Conservation (phyloP, 495 filamentous ascomycete genomes). For the Lasiosphaeriaceae sp. region DNA sequence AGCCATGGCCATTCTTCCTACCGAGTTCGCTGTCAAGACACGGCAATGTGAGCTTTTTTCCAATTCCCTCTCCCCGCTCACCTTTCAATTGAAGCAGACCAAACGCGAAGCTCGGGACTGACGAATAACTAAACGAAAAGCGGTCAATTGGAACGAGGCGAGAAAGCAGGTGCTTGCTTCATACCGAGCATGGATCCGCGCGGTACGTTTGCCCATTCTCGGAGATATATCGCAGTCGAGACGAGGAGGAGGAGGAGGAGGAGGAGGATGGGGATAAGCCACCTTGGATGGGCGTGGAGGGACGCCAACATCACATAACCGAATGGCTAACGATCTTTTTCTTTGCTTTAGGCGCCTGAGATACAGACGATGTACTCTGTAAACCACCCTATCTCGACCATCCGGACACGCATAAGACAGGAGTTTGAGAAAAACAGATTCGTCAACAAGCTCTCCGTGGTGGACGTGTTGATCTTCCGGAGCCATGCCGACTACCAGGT, state of each 20-base stretch:
- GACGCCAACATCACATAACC: background rate
- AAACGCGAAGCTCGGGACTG: constrained; percentile 9
- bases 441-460: constrained; percentile 78
- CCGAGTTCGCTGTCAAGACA: constrained; percentile 84
- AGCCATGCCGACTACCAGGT: constrained; percentile 89
- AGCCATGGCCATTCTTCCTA: constrained; percentile 73
- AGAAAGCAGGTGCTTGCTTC: constrained; percentile 73
- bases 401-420: constrained; percentile 92
- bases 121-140: constrained; percentile 42
- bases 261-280: too few species aligned
- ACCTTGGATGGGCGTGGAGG: too few species aligned
- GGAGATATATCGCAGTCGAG: background rate
- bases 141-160: constrained; percentile 82
- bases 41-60: constrained; percentile 71
- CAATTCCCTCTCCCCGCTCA: background rate
- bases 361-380: constrained; percentile 95
- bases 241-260: background rate
- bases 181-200: constrained; percentile 91
- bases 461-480: constrained; percentile 85
- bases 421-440: constrained; percentile 96
- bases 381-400: constrained; percentile 77
- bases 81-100: background rate
- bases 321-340: constrained; percentile 7
- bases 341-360: constrained; percentile 70
- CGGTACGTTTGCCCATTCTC: constrained; percentile 57